Base-by-base conservation (phyloP, 2,329 filamentous ascomycete genomes). In the Colletotrichum sp. region DNA sequence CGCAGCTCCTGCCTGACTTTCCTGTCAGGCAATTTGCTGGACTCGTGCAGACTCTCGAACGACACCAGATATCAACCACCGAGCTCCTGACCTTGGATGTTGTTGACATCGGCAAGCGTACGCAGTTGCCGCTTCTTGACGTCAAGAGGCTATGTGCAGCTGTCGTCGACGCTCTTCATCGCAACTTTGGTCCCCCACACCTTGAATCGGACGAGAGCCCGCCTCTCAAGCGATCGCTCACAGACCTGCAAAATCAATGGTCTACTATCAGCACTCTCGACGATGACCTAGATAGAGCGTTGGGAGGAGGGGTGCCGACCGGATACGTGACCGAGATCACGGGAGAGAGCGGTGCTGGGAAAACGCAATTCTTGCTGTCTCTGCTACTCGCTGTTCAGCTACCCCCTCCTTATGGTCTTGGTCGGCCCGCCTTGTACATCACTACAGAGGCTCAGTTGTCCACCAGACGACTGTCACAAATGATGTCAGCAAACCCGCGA, bases 331-430 rank as follows among this genome's bases (percentile, higher is more conserved):
- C 95, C 9, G 97, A 99, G 84, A 90, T 99, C 77, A 94, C 95
- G 3, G 97, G 97, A 75, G 97, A 99, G 87, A 98, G 95, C 78
- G 97, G 96, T 80, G 95, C 93, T 79, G 97, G 96, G 81, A 99
- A 99, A 89, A 98, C 97, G 2, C 97, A 99, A 84, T 92, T 98
- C 81, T 93, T 99, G 32, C 91, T 99, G 32, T 93, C 94, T 26
- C 90, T 99, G 32, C 92, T 98, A 60, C 92, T 99, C 39, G 91
- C 96, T 36, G 93, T 94, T 18, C 97, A 99, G 84, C 93, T 99
- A 6, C 92, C 95, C 3, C 86, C 92, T 1, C 94, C 95, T 0
- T 88, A 89, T 57, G 95, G 95, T 8, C 89, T 96, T 1, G 90
- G 90, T 49, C 92, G 92, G 77, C 90, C 92, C n/a, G 94, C 95